Evolutionary conservation across 495 filamentous ascomycete genomes (phyloP), one percentile per base, ranked within the genome.

Genomic region (Podospora appendiculata): DNA sequence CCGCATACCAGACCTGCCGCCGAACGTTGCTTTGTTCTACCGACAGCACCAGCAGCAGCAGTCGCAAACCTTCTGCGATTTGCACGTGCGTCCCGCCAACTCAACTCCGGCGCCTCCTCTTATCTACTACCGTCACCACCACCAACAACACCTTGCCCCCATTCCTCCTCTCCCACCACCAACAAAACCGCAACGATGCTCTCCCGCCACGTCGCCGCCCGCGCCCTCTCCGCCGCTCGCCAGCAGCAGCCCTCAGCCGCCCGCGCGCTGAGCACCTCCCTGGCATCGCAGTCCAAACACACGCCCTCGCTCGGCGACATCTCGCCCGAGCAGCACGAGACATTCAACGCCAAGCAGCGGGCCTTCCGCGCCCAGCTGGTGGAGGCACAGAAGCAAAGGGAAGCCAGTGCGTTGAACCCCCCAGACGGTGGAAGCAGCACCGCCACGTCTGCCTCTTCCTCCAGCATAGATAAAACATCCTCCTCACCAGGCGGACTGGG

Each of bases 291-390:
- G 18, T 44, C 48, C 33, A 66, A 77, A 56, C 78, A 79, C 48
- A 70, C 85, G 43, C 93, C 94, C n/a, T 82, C 85, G 32, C 77
- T 98, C 18, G 84, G 87, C 60, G 90, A 97, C 72, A 81, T 98
- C 67, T 83, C 83, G 47, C 71, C 74, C 8, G 70, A 70, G 40
- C 79, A 81, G 42, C 84, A 83, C 40, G 73, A 81, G 35, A 73
- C 78, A 35, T 98, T 96, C 79, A 86, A 86, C 64, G 73, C 79
- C 41, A 83, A 83, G 57, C 91, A 95, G 73, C 84, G 84, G 63
- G 79, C 85, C 62, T 98, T 96, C 74, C 85, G 93, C 61, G 84
- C 89, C 68, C 76, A 88, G 70, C 73, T 95, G 51, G 80, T 83
- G 58, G 80, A 83, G 65, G 83, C 81, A 66, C 79, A 88, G 68